Percentiles rank a stretch among this genome's conserved stretches.
Conservation (phyloP, 2,329 filamentous ascomycete species). For the Neonectria punicea region DNA sequence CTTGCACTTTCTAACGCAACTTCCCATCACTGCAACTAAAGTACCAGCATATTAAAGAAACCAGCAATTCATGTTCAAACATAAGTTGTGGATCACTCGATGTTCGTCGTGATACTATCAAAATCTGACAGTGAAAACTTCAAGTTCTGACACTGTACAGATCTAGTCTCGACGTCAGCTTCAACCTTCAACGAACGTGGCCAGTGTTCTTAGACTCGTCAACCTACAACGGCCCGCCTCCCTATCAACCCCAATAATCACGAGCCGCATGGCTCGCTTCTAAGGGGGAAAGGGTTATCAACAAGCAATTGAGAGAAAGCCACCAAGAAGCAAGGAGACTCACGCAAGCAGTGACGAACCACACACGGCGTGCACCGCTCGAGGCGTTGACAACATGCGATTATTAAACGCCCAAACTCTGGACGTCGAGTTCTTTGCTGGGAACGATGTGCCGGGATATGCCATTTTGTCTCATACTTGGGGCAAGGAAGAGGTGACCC, state of each 20-base stretch:
- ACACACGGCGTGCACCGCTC: not conserved
- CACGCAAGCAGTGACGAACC: not conserved
- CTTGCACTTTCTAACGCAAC: no score
- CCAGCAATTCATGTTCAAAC: not conserved
- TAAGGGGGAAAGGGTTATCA: not conserved
- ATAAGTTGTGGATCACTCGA: not conserved
- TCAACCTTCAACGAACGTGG: not conserved
- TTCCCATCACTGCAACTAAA: no score
- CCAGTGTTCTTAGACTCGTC: not conserved
- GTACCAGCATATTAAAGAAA: not conserved
- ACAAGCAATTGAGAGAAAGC: not conserved
- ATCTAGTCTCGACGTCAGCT: conserved; percentile 4
- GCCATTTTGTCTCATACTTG: conserved; percentile 45
- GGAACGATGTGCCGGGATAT: conserved; percentile 33
- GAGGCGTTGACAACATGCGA: conserved; percentile 29
- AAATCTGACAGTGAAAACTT: not conserved
- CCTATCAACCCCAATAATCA: no score
- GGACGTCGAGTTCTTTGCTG: conserved; percentile 33
- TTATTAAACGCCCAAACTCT: conserved; percentile 40
- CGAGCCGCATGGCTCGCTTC: not conserved
- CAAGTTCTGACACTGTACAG: conserved; percentile 5
- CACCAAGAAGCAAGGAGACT: not conserved
- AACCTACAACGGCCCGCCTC: not conserved
- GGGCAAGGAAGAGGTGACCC: conserved; percentile 37
- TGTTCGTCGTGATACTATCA: not conserved